Evolutionary conservation across 768 basidiomycete species (phyloP), one percentile per base, ranked within the genome.

Genomic region (Kondoa subrosea): DNA sequence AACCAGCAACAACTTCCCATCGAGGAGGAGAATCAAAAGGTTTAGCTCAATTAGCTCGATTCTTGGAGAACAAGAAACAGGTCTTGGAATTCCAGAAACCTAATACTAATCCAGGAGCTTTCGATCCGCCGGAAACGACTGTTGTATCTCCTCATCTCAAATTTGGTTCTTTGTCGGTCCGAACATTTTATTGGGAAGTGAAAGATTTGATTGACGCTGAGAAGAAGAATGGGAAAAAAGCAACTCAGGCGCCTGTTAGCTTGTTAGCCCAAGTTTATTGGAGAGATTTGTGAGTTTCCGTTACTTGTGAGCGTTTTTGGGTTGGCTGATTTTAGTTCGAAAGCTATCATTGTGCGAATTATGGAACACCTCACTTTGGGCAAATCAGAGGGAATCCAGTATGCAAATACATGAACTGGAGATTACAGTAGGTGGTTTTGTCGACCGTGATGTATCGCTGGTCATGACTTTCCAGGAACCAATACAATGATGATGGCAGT

Each of bases 21-120:
- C 67, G 67, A 1, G 77, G 77, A 4, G 78, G 78, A 0, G 77
- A 77, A 26, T 66, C 64, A 2, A 69, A 73, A 64, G 78, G 72
- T 2, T 71, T 78, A 56, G 56, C 67, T 12, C 64, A 76, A 12
- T 72, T 78, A 4, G 59, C 68, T 12, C 59, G 64, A 25, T 78
- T 65, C 66, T 31, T 77, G 63, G 66, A 75, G 15, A 31, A 58
- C 0, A 66, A 76, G 61, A 70, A 70, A 8, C 68, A 68, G 3
- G 65, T 77, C n/a, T 76, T 76, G 3, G 74, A 71, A n/a, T 79
- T 79, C 71, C 74, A 76, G 3, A 79, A 79, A 70, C 78, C 78
- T 0, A 70, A 73, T 26, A 76, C 78, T 2, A 71, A 73, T 3
- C 78, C 78, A 1, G 77, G 77, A 3, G 74, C 73, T 2, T 69